A percentile compares a stretch with the other conserved stretches of the same genome.
Evolutionary conservation across 192 early-diverging fungal genomes (phyloP).

Genomic region (Cetraspora pellucida): DNA sequence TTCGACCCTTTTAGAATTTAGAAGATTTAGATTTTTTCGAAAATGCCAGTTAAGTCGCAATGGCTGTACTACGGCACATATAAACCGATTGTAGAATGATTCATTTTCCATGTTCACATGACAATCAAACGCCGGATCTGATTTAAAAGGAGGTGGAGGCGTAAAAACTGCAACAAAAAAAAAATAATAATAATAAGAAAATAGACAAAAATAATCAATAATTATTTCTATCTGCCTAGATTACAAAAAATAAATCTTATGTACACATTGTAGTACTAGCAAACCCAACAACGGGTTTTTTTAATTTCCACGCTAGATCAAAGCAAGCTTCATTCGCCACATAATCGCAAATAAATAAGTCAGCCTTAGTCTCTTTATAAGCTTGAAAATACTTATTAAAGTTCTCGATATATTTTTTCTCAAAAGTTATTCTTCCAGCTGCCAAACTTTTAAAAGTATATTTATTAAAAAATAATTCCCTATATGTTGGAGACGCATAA

Average conservation of each 20-base stretch:
- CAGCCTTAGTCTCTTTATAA: background rate
- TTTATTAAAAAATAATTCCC: background rate
- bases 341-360: conserved; percentile 23
- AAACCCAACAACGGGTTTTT: conserved; percentile 11
- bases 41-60: background rate
- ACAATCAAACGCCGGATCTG: conserved; percentile 12
- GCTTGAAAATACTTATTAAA: conserved; percentile 12
- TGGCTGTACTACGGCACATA: background rate
- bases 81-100: background rate
- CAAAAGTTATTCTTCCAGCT: background rate
- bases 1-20: background rate
- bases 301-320: conserved; percentile 21
- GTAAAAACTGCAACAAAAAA: too few relatives aligned
- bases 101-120: conserved; percentile 29
- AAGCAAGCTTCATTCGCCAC: conserved; percentile 4
- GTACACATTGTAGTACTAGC: background rate
- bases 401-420: background rate
- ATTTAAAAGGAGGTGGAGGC: background rate
- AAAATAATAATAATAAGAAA: too few relatives aligned
- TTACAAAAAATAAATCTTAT: background rate
- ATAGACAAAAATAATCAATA: too few relatives aligned
- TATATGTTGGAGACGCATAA: background rate
- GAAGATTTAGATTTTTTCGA: background rate
- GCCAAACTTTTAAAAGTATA: background rate
- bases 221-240: too few relatives aligned